These are phyloP conservation scores for Phytophthora uliginosa DNA, from an alignment of 352 stramenopile genomes.

Conservation along the genomic window DNA sequence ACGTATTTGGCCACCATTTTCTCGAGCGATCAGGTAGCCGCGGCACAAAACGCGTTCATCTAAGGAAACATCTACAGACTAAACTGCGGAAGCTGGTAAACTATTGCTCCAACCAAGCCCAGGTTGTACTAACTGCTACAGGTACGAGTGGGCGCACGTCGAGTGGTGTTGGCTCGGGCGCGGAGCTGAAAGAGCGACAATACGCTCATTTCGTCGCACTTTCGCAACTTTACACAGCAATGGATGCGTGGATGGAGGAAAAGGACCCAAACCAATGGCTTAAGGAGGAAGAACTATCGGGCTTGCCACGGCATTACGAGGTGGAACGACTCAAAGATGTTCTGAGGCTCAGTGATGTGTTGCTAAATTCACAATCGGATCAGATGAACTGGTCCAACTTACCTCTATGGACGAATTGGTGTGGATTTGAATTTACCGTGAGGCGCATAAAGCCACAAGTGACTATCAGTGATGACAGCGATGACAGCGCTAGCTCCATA, in stretches of 20 bases:
- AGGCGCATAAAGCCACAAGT: slow-evolving; percentile 30
- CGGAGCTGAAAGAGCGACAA: slow-evolving; percentile 55
- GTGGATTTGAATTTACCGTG: slow-evolving; percentile 74
- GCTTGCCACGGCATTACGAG: slow-evolving; percentile 83
- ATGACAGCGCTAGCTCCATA: slow-evolving; percentile 1
- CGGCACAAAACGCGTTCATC: slow-evolving; percentile 50
- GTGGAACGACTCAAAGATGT: slow-evolving; percentile 75
- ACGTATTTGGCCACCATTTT: slow-evolving; percentile 75
- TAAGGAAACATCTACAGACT: slow-evolving; percentile 61
- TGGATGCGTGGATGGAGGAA: slow-evolving; percentile 91
- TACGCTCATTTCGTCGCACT: slow-evolving; percentile 68
- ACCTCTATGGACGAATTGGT: slow-evolving; percentile 72
- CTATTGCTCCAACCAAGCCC: slow-evolving; percentile 74
- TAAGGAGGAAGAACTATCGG: slow-evolving; percentile 74
- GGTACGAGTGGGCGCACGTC: slow-evolving; percentile 4
- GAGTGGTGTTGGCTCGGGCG: slow-evolving; percentile 8
- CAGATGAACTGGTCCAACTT: slow-evolving; percentile 62
- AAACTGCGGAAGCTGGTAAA: slow-evolving; percentile 69
- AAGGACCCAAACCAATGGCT: slow-evolving; percentile 83
- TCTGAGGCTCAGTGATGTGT: slow-evolving; percentile 66
- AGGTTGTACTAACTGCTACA: slow-evolving; percentile 63
- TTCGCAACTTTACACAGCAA: slow-evolving; percentile 81
- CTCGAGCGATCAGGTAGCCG: slow-evolving; percentile 51
- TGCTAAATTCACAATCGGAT: slow-evolving; percentile 52
- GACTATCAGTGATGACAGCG: slow-evolving; percentile 9